Conservation (phyloP, 352 stramenopile genomes). For the Bremia lactucae region DNA sequence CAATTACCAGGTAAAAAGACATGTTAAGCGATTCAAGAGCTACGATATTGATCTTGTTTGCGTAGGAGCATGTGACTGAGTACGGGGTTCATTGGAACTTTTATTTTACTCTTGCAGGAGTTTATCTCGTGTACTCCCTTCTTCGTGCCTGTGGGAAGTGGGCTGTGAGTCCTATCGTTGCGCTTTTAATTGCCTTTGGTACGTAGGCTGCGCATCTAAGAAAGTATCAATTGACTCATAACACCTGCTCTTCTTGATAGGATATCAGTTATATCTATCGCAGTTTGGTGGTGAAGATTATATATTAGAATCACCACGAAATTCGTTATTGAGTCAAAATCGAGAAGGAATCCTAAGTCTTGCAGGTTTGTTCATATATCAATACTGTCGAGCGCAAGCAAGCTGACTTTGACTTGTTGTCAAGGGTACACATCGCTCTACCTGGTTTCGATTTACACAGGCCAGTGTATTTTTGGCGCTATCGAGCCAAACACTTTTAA, state of each 20-base stretch:
- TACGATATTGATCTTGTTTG: conserved; percentile 2
- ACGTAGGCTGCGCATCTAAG: conserved; percentile 2
- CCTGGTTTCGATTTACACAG: conserved; percentile 55
- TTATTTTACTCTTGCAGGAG: conserved; percentile 92
- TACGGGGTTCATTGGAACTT: conserved; percentile 99
- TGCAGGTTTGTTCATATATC: conserved; percentile 25
- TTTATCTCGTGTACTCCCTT: conserved; percentile 62
- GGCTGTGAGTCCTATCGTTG: conserved; percentile 30
- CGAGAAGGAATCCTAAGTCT: conserved; percentile 92
- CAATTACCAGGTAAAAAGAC: conserved; percentile 61
- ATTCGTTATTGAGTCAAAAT: conserved; percentile 86
- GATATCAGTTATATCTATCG: conserved; percentile 79
- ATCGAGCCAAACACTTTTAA: conserved; percentile 51
- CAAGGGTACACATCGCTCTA: conserved; percentile 89
- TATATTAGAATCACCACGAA: conserved; percentile 56
- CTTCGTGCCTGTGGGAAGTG: conserved; percentile 42
- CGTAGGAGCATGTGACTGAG: conserved; percentile 92
- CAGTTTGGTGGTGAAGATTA: conserved; percentile 62
- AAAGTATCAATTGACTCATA: not conserved
- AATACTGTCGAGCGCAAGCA: not conserved
- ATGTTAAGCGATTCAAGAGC: not conserved
- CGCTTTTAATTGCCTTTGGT: conserved; percentile 35
- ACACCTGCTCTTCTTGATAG: conserved; percentile 17
- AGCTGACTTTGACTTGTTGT: not conserved
- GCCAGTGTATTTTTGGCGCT: conserved; percentile 55